These are phyloP conservation scores for Gentiana dahurica DNA, from an alignment of 257 asterid genomes.

Conservation along the genomic window DNA sequence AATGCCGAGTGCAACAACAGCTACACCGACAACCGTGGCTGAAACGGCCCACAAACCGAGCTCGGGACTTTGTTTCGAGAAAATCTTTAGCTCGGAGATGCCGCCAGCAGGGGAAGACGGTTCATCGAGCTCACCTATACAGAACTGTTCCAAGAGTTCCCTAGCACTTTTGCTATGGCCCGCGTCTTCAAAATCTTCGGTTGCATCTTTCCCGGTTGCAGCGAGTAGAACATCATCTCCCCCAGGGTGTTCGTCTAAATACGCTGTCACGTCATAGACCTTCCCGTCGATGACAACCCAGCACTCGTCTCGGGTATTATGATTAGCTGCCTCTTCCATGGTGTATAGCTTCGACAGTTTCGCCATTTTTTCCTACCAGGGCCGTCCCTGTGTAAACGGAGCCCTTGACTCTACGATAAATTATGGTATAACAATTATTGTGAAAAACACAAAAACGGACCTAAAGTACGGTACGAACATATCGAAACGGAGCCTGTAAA, in stretches of 20 bases:
- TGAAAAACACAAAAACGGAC: too few relatives aligned
- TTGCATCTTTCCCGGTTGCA: conserved; percentile 79
- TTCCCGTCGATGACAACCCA: conserved; percentile 84
- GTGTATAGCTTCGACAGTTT: conserved; percentile 59
- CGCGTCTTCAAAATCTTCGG: conserved; percentile 92
- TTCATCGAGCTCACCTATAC: conserved; percentile 83
- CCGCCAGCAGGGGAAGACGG: conserved; percentile 39
- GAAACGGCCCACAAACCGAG: conserved; percentile 58
- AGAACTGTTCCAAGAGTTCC: conserved; percentile 67
- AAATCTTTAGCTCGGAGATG: conserved; percentile 48
- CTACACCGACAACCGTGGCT: conserved; percentile 43
- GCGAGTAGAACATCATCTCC: conserved; percentile 74
- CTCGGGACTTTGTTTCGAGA: conserved; percentile 24
- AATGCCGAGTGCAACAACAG: conserved; percentile 34
- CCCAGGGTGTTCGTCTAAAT: conserved; percentile 94
- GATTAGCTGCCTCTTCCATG: conserved; percentile 73
- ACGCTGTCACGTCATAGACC: conserved; percentile 86
- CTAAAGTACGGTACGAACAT: too few relatives aligned
- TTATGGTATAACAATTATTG: too few relatives aligned
- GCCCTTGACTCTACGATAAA: too few relatives aligned
- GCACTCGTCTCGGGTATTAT: conserved; percentile 73
- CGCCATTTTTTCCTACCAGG: conserved; percentile 38
- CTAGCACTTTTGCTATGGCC: conserved; percentile 85
- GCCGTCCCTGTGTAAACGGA: too few relatives aligned
- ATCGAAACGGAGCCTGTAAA: too few relatives aligned